Percentiles rank a stretch among this genome's conserved stretches.
Conservation (phyloP, 208 protist species). For the Leishmania arabica region DNA sequence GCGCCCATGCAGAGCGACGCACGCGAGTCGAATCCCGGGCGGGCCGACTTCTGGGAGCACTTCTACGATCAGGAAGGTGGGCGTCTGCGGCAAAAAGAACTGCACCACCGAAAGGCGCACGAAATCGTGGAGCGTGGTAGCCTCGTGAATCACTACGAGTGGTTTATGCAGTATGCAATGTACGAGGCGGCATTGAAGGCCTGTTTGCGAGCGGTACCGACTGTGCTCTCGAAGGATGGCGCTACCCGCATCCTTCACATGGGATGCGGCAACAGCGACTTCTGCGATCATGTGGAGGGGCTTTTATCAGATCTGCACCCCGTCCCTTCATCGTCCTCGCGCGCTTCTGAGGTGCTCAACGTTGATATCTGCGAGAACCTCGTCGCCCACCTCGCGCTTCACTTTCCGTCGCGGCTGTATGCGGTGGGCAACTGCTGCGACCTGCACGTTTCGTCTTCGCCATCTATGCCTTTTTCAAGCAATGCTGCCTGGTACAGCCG, state of each 20-base stretch:
- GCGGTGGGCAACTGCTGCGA: slow-evolving; percentile 59
- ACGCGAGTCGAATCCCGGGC: slow-evolving; percentile 42
- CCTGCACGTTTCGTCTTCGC: slow-evolving; percentile 15
- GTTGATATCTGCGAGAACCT: slow-evolving; percentile 61
- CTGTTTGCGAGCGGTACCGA: slow-evolving; percentile 5
- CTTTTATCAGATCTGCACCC: slow-evolving; percentile 2
- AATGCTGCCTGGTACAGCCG: slow-evolving; percentile 16
- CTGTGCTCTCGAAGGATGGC: background rate
- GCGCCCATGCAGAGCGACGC: slow-evolving; percentile 34
- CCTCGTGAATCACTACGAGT: slow-evolving; percentile 70
- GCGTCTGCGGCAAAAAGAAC: slow-evolving; percentile 39
- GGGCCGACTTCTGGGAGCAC: slow-evolving; percentile 51
- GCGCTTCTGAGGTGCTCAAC: slow-evolving; percentile 42
- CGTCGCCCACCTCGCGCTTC: slow-evolving; percentile 27
- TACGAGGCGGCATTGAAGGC: slow-evolving; percentile 36
- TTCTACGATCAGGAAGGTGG: slow-evolving; percentile 58
- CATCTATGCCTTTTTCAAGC: background rate
- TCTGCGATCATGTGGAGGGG: slow-evolving; percentile 42
- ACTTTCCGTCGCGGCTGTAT: slow-evolving; percentile 40
- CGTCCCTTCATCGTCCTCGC: background rate
- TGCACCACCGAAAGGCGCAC: slow-evolving; percentile 22
- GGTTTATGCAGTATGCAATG: slow-evolving; percentile 57
- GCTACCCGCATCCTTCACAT: slow-evolving; percentile 44
- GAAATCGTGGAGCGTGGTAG: slow-evolving; percentile 35
- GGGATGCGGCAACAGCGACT: slow-evolving; percentile 70